phyloP scores from a whole-genome alignment of 1,284 basidiomycete genomes.

The Gymnopus androsaceus region DNA sequence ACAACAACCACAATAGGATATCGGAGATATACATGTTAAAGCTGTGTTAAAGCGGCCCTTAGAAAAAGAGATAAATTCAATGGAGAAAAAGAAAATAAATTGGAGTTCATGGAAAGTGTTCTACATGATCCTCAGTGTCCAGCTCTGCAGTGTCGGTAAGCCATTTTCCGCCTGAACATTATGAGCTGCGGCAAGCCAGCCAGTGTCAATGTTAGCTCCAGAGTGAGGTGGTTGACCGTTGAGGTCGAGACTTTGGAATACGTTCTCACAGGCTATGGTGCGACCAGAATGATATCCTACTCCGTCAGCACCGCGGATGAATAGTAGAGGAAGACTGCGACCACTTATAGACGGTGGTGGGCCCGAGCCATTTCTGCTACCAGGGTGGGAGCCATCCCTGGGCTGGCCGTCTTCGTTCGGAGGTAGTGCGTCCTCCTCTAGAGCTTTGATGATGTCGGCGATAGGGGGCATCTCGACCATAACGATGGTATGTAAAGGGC shows the following conservation, averaged over 20 bases:
- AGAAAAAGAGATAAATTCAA: slow-evolving; percentile 4
- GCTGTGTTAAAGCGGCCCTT: too few relatives aligned
- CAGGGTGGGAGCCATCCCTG: slow-evolving; percentile 26
- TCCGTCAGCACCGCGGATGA: slow-evolving; percentile 75
- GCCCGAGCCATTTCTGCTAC: slow-evolving; percentile 17
- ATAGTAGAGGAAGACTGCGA: slow-evolving; percentile 66
- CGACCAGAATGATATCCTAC: slow-evolving; percentile 84
- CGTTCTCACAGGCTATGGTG: slow-evolving; percentile 81
- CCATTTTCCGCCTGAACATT: slow-evolving; percentile 56
- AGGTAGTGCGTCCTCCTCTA: slow-evolving; percentile 66
- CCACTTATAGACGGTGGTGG: slow-evolving; percentile 57
- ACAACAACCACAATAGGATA: slow-evolving; percentile 3
- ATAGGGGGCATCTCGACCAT: slow-evolving; percentile 78
- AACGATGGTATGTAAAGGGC: slow-evolving; percentile 70
- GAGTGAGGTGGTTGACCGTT: slow-evolving; percentile 39
- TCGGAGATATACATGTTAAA: slow-evolving; percentile 14
- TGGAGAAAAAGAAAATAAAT: background rate
- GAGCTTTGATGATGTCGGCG: slow-evolving; percentile 67
- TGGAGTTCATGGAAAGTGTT: background rate
- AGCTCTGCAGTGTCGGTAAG: slow-evolving; percentile 50
- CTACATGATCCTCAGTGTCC: slow-evolving; percentile 76
- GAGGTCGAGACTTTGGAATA: slow-evolving; percentile 68
- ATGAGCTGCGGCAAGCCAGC: slow-evolving; percentile 69
- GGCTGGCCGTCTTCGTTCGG: slow-evolving; percentile 39
- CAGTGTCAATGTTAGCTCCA: slow-evolving; percentile 50